Conservation (phyloP, 495 filamentous ascomycete species). For the Lasiosphaeriaceae sp. region DNA sequence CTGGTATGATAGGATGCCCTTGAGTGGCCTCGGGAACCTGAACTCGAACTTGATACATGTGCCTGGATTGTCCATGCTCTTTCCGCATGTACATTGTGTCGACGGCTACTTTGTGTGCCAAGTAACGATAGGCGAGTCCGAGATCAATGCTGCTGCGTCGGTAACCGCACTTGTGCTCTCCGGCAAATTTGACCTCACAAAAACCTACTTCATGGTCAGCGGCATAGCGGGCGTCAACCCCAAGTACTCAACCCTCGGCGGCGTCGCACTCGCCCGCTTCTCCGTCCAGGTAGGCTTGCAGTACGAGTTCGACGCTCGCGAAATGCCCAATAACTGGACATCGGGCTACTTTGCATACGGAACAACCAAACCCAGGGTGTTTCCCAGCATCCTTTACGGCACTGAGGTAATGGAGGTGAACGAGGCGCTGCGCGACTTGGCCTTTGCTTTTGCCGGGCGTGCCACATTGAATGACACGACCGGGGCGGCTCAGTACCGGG, state of each 20-base stretch:
- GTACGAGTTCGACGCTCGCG: slow-evolving; percentile 69
- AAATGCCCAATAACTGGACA: slow-evolving; percentile 60
- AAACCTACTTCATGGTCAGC: slow-evolving; percentile 67
- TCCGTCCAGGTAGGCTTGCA: slow-evolving; percentile 70
- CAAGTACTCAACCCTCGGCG: slow-evolving; percentile 56
- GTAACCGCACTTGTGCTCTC: slow-evolving; percentile 57
- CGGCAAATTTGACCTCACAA: slow-evolving; percentile 57
- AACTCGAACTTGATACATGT: slow-evolving; percentile 62
- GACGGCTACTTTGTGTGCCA: slow-evolving; percentile 57
- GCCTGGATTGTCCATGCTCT: slow-evolving; percentile 63
- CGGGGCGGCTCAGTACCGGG: slow-evolving; percentile 53
- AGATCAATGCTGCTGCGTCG: slow-evolving; percentile 72
- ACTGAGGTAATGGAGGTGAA: slow-evolving; percentile 78
- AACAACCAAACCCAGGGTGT: slow-evolving; percentile 48
- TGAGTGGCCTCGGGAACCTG: slow-evolving; percentile 43
- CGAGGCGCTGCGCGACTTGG: slow-evolving; percentile 53
- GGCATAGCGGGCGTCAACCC: slow-evolving; percentile 74
- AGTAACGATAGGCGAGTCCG: slow-evolving; percentile 51
- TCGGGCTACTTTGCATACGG: slow-evolving; percentile 68
- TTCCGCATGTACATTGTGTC: slow-evolving; percentile 61
- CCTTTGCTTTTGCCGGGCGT: slow-evolving; percentile 50
- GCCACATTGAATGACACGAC: slow-evolving; percentile 55
- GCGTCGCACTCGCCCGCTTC: slow-evolving; percentile 63
- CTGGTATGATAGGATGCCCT: slow-evolving; percentile 60
- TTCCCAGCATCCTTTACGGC: slow-evolving; percentile 63